Percentiles rank a stretch among this genome's conserved stretches.
Conservation (phyloP, 495 filamentous ascomycete species). For the Podospora appendiculata region DNA sequence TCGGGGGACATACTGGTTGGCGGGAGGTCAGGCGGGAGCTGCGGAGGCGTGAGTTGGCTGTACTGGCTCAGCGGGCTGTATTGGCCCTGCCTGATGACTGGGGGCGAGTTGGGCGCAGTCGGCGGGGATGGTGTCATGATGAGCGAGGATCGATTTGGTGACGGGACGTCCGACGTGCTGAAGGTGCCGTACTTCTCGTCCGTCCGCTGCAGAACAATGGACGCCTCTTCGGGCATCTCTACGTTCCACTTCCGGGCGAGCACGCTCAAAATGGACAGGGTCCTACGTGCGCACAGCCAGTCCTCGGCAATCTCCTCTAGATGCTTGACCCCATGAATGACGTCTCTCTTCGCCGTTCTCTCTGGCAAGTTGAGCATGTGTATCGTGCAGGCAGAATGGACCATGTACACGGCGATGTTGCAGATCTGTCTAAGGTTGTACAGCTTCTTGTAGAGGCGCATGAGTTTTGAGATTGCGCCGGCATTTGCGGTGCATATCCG, state of each 20-base stretch:
- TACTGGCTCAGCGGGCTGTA: slow-evolving; percentile 19
- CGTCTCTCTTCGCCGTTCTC: slow-evolving; percentile 79
- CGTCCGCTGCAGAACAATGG: slow-evolving; percentile 58
- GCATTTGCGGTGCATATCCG: slow-evolving; percentile 87
- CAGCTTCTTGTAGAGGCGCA: slow-evolving; percentile 86
- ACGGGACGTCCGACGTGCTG: slow-evolving; percentile 49
- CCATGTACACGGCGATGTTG: slow-evolving; percentile 93
- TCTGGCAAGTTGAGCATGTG: slow-evolving; percentile 90
- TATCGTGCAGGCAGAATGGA: slow-evolving; percentile 87
- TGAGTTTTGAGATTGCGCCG: slow-evolving; percentile 77
- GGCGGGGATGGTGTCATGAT: slow-evolving; percentile 20
- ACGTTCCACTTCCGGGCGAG: slow-evolving; percentile 86
- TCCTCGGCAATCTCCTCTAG: slow-evolving; percentile 94
- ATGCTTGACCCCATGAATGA: slow-evolving; percentile 82
- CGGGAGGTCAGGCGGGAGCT: slow-evolving; percentile 12
- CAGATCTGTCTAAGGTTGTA: slow-evolving; percentile 89
- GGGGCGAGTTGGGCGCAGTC: too few relatives aligned
- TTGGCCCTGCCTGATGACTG: slow-evolving; percentile 1
- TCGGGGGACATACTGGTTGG: slow-evolving; percentile 17
- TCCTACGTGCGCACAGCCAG: slow-evolving; percentile 85
- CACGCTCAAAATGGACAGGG: slow-evolving; percentile 75
- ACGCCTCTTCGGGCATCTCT: slow-evolving; percentile 76
- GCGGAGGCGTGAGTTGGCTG: slow-evolving; percentile 16
- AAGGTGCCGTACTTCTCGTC: slow-evolving; percentile 48
- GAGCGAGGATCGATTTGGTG: slow-evolving; percentile 25